Conservation (phyloP, 2,329 filamentous ascomycete species). For the Aspergillus versicolor region DNA sequence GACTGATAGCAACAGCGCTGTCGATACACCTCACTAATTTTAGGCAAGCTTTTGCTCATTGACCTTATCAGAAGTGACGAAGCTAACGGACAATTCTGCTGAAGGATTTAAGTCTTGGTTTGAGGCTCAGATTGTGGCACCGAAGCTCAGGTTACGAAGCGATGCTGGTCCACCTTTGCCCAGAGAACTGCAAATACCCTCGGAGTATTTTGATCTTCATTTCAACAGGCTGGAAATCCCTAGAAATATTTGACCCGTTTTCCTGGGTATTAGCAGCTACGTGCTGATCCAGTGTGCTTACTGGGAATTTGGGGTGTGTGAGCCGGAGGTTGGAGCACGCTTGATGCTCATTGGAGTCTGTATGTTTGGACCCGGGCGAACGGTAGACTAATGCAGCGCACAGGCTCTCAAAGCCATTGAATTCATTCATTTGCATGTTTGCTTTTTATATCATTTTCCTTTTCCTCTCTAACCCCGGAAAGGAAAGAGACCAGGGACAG, state of each 20-base stretch:
- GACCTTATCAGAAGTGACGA: neutral
- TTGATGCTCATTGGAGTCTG: neutral
- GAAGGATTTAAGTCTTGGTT: neutral
- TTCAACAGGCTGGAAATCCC: neutral
- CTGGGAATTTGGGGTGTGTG: neutral
- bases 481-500: neutral
- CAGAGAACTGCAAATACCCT: neutral
- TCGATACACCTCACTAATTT: neutral
- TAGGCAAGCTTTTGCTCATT: neutral
- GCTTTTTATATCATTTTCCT: neutral
- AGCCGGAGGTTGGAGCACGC: neutral
- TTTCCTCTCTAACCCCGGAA: neutral
- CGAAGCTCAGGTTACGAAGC: neutral
- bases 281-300: neutral
- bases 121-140: neutral
- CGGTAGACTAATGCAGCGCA: conserved; percentile 9
- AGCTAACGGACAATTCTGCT: neutral
- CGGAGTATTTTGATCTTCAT: neutral
- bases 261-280: neutral
- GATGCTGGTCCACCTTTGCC: neutral
- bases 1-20: neutral
- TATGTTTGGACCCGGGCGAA: conserved; percentile 1
- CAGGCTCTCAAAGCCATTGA: neutral
- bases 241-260: neutral
- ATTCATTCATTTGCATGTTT: neutral